Evolutionary conservation across 1,284 basidiomycete species (phyloP), one percentile per base, ranked within the genome.

Genomic region (Cryptococcus hybrid): DNA sequence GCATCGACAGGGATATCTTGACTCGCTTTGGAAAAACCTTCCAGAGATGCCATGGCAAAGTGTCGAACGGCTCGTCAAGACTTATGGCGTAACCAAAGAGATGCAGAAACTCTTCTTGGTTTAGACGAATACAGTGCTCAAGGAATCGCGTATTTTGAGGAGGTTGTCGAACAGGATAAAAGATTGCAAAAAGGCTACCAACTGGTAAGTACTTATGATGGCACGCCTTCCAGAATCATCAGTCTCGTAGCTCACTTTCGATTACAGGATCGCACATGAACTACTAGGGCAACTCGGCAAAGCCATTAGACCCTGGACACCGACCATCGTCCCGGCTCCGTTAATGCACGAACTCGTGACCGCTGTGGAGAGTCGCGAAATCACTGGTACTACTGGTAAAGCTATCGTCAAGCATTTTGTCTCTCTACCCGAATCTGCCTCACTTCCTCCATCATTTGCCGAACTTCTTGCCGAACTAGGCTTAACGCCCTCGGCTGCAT

Each of bases 251-350:
- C 3, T 36, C 7, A 30, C 13, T 12, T 43, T 12, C 8, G n/a
- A n/a, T 15, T 38, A 18, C 38, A 94, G 92, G 91, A 84, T 94
- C 75, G 87, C 85, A 7, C 90, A 96, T 65, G 90, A 93, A 60
- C 80, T 94, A 0, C 78, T 93, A 6, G 90, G 90, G 0, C 86
- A 89, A 64, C 80, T 95, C 5, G 78, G 86, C 0, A 42, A 42
- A 42, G n/a, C 40, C 9, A 9, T 42, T 42, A n/a, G 9, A 2
- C 9, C 40, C 9, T 42, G 9, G 40, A 9, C 40, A 42, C 40
- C n/a, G 40, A 42, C 40, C 40, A 42, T n/a, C 40, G n/a, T 42
- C n/a, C 40, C n/a, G 1, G 3, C 84, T 0, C 73, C 73, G 2
- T 85, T 88, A 59, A 80, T 98, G 71, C 87, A 88, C 2, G 84